Evolutionary conservation across 352 stramenopile genomes (phyloP).

Genomic region (Globisporangium megalacanthum): DNA sequence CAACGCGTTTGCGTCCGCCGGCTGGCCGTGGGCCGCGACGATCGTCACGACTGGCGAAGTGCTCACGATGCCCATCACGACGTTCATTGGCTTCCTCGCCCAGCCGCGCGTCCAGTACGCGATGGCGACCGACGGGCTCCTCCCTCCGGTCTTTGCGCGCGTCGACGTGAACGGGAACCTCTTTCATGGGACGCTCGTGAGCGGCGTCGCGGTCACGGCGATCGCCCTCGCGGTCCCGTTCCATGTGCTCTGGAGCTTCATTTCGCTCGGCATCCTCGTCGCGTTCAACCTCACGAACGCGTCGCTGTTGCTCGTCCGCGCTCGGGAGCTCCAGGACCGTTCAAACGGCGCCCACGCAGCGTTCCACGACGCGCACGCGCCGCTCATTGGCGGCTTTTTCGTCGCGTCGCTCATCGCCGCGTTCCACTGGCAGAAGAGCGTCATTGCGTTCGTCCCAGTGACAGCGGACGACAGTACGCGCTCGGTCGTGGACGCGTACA

Average conservation of each 20-base stretch:
- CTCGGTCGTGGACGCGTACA: constrained; percentile 47
- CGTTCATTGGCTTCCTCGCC: constrained; percentile 93
- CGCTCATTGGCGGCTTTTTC: constrained; percentile 43
- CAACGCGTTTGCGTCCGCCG: constrained; percentile 62
- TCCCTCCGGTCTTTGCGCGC: constrained; percentile 81
- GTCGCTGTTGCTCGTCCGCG: constrained; percentile 69
- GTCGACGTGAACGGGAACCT: constrained; percentile 71
- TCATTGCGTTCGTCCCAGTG: constrained; percentile 32
- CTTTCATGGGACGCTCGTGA: constrained; percentile 60
- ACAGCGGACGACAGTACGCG: constrained; percentile 8
- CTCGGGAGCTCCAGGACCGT: constrained; percentile 17
- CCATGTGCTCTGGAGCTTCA: constrained; percentile 85
- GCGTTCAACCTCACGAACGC: constrained; percentile 90
- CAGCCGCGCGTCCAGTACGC: constrained; percentile 90
- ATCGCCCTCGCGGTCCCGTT: constrained; percentile 82
- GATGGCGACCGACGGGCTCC: constrained; percentile 91
- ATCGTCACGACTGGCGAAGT: constrained; percentile 90
- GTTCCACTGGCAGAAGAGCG: constrained; percentile 72
- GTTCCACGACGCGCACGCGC: constrained; percentile 16
- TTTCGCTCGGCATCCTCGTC: constrained; percentile 86
- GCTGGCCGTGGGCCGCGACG: constrained; percentile 65
- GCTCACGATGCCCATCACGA: constrained; percentile 93
- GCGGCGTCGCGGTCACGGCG: constrained; percentile 37
- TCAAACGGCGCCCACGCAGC: neutral
- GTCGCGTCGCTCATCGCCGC: constrained; percentile 60